phyloP scores from a whole-genome alignment of 2,329 filamentous ascomycete genomes.

The Sclerotinia subarctica region DNA sequence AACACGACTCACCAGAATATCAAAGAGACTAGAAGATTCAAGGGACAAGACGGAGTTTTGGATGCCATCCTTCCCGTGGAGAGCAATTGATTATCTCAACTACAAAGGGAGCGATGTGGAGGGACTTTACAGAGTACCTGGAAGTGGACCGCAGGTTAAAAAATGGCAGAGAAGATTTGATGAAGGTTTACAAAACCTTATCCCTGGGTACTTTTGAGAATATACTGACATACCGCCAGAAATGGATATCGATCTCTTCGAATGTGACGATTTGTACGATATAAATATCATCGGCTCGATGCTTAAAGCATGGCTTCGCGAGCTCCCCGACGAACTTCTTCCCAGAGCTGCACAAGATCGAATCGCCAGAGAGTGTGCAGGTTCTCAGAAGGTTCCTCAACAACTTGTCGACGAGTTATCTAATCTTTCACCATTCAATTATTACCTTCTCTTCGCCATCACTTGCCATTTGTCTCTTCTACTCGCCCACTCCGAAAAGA shows the following conservation, averaged over 20 bases:
- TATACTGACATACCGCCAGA: constrained; percentile 49
- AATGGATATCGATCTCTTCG: constrained; percentile 84
- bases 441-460: constrained; percentile 95
- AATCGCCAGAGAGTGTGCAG: constrained; percentile 75
- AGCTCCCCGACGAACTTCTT: constrained; percentile 91
- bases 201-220: not conserved
- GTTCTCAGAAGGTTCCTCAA: constrained; percentile 76
- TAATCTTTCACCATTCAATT: constrained; percentile 92
- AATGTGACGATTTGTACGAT: constrained; percentile 83
- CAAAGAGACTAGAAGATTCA: constrained; percentile 81
- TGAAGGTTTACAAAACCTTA: constrained; percentile 53
- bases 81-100: constrained; percentile 94
- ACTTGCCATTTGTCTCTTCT: constrained; percentile 93
- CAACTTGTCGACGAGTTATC: constrained; percentile 88
- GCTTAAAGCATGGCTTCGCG: constrained; percentile 93
- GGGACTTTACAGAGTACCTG: constrained; percentile 87
- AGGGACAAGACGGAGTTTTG: constrained; percentile 96
- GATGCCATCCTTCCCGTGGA: constrained; percentile 96
- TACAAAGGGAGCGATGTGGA: constrained; percentile 93
- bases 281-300: constrained; percentile 96
- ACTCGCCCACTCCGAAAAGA: constrained; percentile 87
- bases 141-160: constrained; percentile 85
- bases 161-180: constrained; percentile 93
- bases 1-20: constrained; percentile 86
- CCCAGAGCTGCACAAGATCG: constrained; percentile 79